Percentiles rank a stretch among this genome's conserved stretches.
phyloP scores from a whole-genome alignment of 2,329 filamentous ascomycete genomes.

The Aspergillus brasiliensis region DNA sequence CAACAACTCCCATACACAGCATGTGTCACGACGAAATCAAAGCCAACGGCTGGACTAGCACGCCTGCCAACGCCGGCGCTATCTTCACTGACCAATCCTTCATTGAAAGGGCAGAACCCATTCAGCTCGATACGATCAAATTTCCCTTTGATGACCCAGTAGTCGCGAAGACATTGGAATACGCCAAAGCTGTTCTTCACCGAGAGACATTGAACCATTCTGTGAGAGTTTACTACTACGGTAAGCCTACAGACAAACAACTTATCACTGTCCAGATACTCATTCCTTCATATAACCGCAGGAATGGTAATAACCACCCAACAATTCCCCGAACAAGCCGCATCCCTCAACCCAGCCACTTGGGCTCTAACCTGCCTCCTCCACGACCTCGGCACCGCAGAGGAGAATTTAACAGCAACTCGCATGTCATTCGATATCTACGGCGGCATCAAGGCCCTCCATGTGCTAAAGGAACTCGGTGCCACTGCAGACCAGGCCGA shows the following conservation, averaged over 20 bases:
- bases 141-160: conserved; percentile 1
- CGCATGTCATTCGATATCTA: conserved; percentile 72
- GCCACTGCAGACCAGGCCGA: conserved; percentile 59
- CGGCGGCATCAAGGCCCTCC: conserved; percentile 63
- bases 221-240: conserved; percentile 70
- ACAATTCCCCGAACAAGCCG: conserved; percentile 43
- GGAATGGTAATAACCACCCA: conserved; percentile 14
- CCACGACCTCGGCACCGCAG: conserved; percentile 72
- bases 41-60: not conserved
- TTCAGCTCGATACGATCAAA: not conserved
- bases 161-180: conserved; percentile 14
- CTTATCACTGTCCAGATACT: not conserved
- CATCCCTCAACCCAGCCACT: conserved; percentile 50
- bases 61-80: not conserved
- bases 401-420: conserved; percentile 58
- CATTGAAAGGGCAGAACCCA: not conserved
- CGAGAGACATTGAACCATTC: conserved; percentile 67
- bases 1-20: not conserved
- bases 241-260: conserved; percentile 46
- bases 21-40: not conserved
- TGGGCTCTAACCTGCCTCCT: conserved; percentile 68
- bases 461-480: conserved; percentile 50
- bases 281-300: not conserved
- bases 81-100: not conserved
- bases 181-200: conserved; percentile 36